These are phyloP conservation scores for Ottelia alismoides DNA, from an alignment of 106 monocot genomes.

Conservation along the genomic window DNA sequence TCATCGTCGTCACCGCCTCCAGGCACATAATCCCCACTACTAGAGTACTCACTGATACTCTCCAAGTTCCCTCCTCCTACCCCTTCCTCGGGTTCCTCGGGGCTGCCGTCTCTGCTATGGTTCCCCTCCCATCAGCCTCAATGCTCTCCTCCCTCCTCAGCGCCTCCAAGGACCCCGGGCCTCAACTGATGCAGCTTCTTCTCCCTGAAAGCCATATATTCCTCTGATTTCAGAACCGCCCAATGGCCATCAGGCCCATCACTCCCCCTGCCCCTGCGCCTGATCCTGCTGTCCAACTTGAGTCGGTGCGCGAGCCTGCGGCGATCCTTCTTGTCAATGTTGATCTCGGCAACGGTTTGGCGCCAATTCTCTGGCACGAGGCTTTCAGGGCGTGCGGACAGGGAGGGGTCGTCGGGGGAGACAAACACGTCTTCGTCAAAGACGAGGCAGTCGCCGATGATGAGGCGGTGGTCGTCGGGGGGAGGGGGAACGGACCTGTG, in stretches of 20 bases:
- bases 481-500: neutral
- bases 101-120: conserved; percentile 21
- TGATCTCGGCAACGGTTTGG: conserved; percentile 55
- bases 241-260: no score
- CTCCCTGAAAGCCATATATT: conserved; percentile 40
- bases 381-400: conserved; percentile 17
- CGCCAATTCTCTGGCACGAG: conserved; percentile 81
- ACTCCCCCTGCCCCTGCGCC: conserved; percentile 34
- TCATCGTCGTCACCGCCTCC: conserved; percentile 37
- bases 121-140: neutral
- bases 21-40: conserved; percentile 50
- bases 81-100: conserved; percentile 65
- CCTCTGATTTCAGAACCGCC: conserved; percentile 34
- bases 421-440: neutral
- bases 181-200: conserved; percentile 56
- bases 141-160: conserved; percentile 3
- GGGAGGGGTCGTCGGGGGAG: conserved; percentile 1
- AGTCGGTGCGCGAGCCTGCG: conserved; percentile 49
- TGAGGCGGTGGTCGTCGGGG: conserved; percentile 21
- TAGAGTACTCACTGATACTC: conserved; percentile 58
- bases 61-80: conserved; percentile 34
- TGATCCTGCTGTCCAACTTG: conserved; percentile 53
- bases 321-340: conserved; percentile 82
- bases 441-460: conserved; percentile 84
- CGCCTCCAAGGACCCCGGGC: conserved; percentile 43